phyloP scores from a whole-genome alignment of 441 rosid species.

The Syzygium malaccense region DNA sequence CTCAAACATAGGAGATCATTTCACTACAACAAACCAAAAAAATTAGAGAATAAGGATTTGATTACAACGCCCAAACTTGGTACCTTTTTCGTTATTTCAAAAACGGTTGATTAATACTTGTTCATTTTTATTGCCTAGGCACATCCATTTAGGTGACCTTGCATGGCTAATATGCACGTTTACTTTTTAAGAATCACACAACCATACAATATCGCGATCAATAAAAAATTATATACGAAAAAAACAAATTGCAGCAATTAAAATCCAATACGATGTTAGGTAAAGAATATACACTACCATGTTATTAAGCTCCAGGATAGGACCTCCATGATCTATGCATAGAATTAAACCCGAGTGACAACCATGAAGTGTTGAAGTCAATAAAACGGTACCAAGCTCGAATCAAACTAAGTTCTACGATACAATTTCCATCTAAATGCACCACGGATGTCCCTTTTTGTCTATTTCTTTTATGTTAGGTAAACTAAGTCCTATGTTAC shows the following conservation, averaged over 20 bases:
- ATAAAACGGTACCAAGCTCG: background rate
- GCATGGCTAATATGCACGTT: background rate
- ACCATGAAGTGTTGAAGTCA: background rate
- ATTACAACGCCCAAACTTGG: background rate
- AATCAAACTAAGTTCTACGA: background rate
- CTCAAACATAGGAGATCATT: rapidly evolving
- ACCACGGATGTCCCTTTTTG: background rate
- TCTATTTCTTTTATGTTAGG: background rate
- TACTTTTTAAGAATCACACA: background rate
- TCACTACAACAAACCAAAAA: background rate
- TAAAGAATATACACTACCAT: background rate
- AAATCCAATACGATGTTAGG: background rate
- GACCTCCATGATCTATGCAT: background rate
- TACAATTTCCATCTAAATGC: background rate
- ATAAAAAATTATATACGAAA: background rate
- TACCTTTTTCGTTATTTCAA: background rate
- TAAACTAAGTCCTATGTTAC: background rate
- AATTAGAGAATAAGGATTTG: background rate
- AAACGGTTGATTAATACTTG: background rate
- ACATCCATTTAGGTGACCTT: background rate
- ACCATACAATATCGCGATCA: background rate
- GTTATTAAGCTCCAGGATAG: background rate
- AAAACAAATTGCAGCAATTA: background rate
- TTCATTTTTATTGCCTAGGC: background rate
- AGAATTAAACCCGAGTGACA: background rate